Evolutionary conservation across 352 stramenopile species (phyloP), one percentile per base, ranked within the genome.

Genomic region (Phytophthora boehmeriae): DNA sequence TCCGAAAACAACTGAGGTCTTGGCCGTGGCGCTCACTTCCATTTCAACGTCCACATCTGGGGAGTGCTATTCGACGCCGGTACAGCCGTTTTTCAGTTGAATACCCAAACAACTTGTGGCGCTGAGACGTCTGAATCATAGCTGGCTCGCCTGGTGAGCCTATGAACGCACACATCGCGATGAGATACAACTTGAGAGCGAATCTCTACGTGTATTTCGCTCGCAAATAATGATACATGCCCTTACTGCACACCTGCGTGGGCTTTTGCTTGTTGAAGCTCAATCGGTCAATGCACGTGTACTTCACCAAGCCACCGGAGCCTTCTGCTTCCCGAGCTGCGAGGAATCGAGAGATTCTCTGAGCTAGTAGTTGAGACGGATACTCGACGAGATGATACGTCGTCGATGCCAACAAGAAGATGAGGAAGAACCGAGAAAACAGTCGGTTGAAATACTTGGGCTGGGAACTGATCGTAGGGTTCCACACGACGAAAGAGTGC

Each of bases 361-460:
- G 57, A 10, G 76, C 76, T 9, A 84, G 17, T 9, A 69, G 30
- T 43, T 84, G 79, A 2, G 75, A 84, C 39, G 76, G 76, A 41
- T 75, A 70, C 66, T 89, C 76, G 27, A 89, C 27, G 11, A 76
- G 5, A 14, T 75, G 54, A 49, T 80, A 86, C 1, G 62, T 69
- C 23, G 54, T 35, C 0, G 75, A 76, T 23, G 69, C 60, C 6
- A 86, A 51, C 23, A 56, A 28, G 14, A 69, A 52, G 9, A 70
- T 27, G 19, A 82, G 45, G 10, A 54, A 59, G 44, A 80, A 79
- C 22, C 55, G 30, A 11, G 67, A 63, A 11, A 76, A 74, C 32
- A 81, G 63, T 13, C 55, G 58, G 51, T 87, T 62, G 45, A 79
- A 80, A 22, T 57, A 63, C 9, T 74, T 66, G 11, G 25, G 17